Base-by-base conservation (phyloP, 2,329 filamentous ascomycete genomes). In the Aspergillus quadrilineatus region DNA sequence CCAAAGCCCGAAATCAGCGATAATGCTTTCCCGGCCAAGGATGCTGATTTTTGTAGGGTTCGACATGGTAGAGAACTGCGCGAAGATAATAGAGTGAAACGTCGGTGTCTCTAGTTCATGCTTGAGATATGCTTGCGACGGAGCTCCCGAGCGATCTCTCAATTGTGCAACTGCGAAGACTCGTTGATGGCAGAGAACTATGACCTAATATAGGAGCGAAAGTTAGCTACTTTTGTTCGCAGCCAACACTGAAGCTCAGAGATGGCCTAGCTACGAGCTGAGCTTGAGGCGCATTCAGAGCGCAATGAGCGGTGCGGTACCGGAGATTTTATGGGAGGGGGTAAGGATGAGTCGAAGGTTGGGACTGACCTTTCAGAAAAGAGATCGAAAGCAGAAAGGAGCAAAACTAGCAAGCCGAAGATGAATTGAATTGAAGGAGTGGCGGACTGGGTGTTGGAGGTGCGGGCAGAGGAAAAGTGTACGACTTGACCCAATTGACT, bases 1-100 rank as follows among this genome's bases (percentile, higher is more conserved):
- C 90, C 92, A 97, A 55, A 99, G 84, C 63, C 89, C 90, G 72
- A 96, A 91, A 72, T 97, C 91, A 68, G 97, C 88, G 62, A 97
- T 82, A 66, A 99, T 97, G 69, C 88, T 89, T 65, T 96, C 90
- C 69, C 90, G 89, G 64, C 92, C 92, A 57, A 99, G 80, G 65
- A 99, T 95, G 36, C 84, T 82, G 69, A 97, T 91, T 70, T 80
- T 84, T 50, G 81, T 83, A 55, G 84, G 82, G 58, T 71, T 72
- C 30, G 66, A 61, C 71, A 74, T 75, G 46, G 55, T 66, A 32
- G 57, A 52, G 55, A 47, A 44, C 43, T 10, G 44, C 36, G 39
- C 36, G 39, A 32, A 29, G n/a, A 46, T 29, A 22, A 41, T 36
- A 55, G 53, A 43, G 46, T 54, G 51, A 45, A 61, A 56, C 43